These are phyloP conservation scores for Daldinia grandis DNA, from an alignment of 495 filamentous ascomycete species.

Conservation along the genomic window DNA sequence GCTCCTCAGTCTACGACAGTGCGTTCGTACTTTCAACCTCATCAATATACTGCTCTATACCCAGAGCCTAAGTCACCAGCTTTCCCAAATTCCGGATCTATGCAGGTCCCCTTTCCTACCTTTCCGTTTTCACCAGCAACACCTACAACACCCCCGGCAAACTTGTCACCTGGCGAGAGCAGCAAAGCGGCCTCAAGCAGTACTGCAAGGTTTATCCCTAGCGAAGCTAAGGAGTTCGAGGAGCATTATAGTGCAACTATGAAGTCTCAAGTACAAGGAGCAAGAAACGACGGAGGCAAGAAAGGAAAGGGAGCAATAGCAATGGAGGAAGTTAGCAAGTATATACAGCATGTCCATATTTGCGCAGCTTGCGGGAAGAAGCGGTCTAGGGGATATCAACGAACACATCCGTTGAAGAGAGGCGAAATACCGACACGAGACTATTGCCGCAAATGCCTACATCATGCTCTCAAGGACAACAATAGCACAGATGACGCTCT, in stretches of 20 bases:
- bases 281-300: not conserved
- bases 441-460: slow-evolving; percentile 37
- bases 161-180: not conserved
- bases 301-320: not conserved
- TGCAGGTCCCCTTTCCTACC: not conserved
- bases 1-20: slow-evolving; percentile 4
- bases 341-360: slow-evolving; percentile 33
- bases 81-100: not conserved
- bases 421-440: slow-evolving; percentile 33
- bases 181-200: not conserved
- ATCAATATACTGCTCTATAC: not conserved
- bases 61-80: not conserved
- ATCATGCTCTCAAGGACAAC: slow-evolving; percentile 2
- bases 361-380: slow-evolving; percentile 40
- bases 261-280: not conserved
- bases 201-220: slow-evolving; percentile 3
- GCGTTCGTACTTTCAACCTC: slow-evolving; percentile 4
- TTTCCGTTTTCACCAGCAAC: not conserved
- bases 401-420: slow-evolving; percentile 32
- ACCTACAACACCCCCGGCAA: not conserved
- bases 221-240: slow-evolving; percentile 28
- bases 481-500: not conserved
- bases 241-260: slow-evolving; percentile 20
- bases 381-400: slow-evolving; percentile 33
- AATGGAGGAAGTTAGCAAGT: slow-evolving; percentile 18